Evolutionary conservation across 768 basidiomycete genomes (phyloP), one percentile per base, ranked within the genome.

Genomic region (Mycena crocata): DNA sequence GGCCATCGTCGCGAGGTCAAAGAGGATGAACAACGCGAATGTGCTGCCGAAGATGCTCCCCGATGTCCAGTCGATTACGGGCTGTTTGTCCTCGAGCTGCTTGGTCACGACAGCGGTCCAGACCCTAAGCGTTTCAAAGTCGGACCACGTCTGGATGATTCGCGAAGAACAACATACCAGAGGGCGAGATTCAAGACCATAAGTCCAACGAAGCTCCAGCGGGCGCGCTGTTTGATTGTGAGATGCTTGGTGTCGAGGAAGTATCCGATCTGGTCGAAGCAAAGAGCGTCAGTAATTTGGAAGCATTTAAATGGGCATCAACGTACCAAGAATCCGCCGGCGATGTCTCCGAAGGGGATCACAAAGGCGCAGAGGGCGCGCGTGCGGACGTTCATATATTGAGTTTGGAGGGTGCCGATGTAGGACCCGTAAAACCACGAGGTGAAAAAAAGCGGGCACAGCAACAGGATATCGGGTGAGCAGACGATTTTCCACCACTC

Each of bases 381-480:
- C 19, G 76, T 75, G 17, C 78, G 74, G 39, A 79, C 76, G 54
- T 75, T 77, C 66, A 75, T 74, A 59, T 74, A 79, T 37, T 79
- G 76, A 0, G 78, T 79, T 72, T 79, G 77, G 17, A 79, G 58
- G 30, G 78, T 79, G 19, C 77, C 77, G 31, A 76, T 76, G 52
- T 79, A 78, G 5, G 74, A 74, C 19, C 75, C 75, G 42, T 77
- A 79, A 61, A 79, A 79, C 78, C 78, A 79, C 10, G 75, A 76
- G 1, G 77, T 78, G 66, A 79, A 79, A 60, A 79, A 78, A 10
- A 78, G 65, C 3, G 77, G 77, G 63, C 75, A 77, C 9, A 78
- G 69, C 4, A 77, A 71, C 26, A 78, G 74, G 39, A 78, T 76
- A 63, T 78, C 61, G 13, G 54, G 69, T 2, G 74, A 76, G 52